Evolutionary conservation across 2,329 filamentous ascomycete genomes (phyloP).

Genomic region (Phyllosticta citriasiana): DNA sequence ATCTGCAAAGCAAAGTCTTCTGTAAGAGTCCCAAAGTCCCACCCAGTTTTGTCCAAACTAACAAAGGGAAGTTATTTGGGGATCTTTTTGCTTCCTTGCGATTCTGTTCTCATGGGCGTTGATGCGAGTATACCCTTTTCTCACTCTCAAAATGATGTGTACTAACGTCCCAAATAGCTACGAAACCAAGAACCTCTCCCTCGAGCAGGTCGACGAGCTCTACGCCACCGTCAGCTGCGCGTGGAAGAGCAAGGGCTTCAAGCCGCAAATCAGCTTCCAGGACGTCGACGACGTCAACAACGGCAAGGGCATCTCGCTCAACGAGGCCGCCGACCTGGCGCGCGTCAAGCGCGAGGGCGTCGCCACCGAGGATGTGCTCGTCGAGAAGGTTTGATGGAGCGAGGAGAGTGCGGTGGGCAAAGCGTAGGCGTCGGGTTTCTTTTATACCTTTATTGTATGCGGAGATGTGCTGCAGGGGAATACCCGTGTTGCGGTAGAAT

Average conservation of each 20-base stretch:
- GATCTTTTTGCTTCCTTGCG: conserved; percentile 42
- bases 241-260: conserved; percentile 59
- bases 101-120: conserved; percentile 57
- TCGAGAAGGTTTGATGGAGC: conserved; percentile 1
- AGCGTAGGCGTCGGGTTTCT: too few relatives aligned
- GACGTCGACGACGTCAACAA: conserved; percentile 20
- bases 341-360: background rate
- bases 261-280: conserved; percentile 36
- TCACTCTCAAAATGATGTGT: conserved; percentile 30
- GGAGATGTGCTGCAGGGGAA: too few relatives aligned
- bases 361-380: background rate
- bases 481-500: too few relatives aligned
- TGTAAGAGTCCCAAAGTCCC: too few relatives aligned
- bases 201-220: conserved; percentile 73
- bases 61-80: too few relatives aligned
- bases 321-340: background rate
- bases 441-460: too few relatives aligned
- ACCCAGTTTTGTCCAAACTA: too few relatives aligned
- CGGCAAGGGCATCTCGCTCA: conserved; percentile 15
- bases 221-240: conserved; percentile 62
- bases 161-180: conserved; percentile 38
- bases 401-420: background rate
- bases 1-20: conserved; percentile 47
- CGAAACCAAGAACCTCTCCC: conserved; percentile 66
- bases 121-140: conserved; percentile 20